phyloP scores from a whole-genome alignment of 78 protist genomes.

The Dictyostelium capitatum region DNA sequence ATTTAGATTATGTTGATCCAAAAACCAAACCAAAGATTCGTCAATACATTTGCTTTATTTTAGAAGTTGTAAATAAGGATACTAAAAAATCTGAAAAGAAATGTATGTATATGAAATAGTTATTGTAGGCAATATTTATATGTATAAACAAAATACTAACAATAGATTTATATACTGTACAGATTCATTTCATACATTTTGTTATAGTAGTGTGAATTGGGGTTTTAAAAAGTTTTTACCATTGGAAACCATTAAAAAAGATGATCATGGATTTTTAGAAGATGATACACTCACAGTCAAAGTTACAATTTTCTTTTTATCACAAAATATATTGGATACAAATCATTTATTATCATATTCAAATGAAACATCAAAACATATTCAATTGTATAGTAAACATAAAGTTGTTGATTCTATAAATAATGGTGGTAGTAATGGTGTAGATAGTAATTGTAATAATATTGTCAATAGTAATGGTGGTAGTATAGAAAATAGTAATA shows the following conservation, averaged over 20 bases:
- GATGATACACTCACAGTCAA: conserved; percentile 60
- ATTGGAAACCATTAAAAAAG: conserved; percentile 37
- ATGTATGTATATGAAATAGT: neutral
- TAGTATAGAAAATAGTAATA: neutral
- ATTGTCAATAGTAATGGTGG: neutral
- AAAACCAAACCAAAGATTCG: conserved; percentile 67
- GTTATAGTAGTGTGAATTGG: conserved; percentile 81
- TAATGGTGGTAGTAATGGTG: neutral
- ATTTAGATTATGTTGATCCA: conserved; percentile 76
- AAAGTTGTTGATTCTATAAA: neutral
- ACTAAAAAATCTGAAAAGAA: conserved; percentile 72
- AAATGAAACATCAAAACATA: conserved; percentile 71
- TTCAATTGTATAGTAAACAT: conserved; percentile 55
- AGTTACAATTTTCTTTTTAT: conserved; percentile 64
- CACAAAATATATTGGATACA: conserved; percentile 66
- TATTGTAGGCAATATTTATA: neutral
- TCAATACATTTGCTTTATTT: conserved; percentile 73
- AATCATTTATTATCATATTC: conserved; percentile 61
- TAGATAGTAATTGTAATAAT: neutral
- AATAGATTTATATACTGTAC: neutral
- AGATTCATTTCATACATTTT: conserved; percentile 77
- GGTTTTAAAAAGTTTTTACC: conserved; percentile 75
- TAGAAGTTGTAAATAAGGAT: conserved; percentile 75
- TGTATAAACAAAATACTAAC: neutral
- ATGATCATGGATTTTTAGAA: conserved; percentile 59